Evolutionary conservation across 2,329 filamentous ascomycete genomes (phyloP).

Genomic region (Paecilomyces fulvus): DNA sequence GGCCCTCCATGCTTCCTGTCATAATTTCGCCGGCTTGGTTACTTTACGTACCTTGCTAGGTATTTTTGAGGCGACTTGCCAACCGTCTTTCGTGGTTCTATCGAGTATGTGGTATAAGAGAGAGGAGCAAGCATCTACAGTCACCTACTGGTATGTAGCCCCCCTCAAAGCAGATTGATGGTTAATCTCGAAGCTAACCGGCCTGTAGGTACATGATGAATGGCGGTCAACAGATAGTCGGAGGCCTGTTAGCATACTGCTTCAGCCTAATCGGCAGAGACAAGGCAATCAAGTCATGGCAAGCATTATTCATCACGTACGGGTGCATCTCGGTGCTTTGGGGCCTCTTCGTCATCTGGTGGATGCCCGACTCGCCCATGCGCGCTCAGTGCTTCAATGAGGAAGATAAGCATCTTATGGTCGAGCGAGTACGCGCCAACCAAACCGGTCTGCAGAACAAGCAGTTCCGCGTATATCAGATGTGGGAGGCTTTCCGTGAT

Average conservation of each 20-base stretch:
- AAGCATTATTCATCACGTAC: constrained; percentile 60
- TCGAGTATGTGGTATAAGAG: constrained; percentile 64
- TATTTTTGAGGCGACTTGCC: constrained; percentile 62
- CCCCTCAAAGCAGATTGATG: not conserved
- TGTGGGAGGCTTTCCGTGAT: constrained; percentile 52
- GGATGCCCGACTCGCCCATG: constrained; percentile 64
- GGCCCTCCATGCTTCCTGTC: constrained; percentile 53
- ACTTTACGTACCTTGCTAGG: constrained; percentile 58
- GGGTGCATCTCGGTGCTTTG: constrained; percentile 56
- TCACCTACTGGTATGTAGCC: constrained; percentile 55
- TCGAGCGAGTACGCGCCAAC: constrained; percentile 53
- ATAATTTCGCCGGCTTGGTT: constrained; percentile 52
- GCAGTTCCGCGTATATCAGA: constrained; percentile 45
- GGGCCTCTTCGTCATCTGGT: constrained; percentile 55
- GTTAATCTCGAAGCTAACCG: not conserved
- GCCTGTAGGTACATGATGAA: constrained; percentile 64
- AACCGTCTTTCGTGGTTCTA: constrained; percentile 60
- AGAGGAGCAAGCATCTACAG: constrained; percentile 57
- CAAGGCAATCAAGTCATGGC: constrained; percentile 54
- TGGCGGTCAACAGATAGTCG: constrained; percentile 62
- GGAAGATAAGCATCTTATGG: constrained; percentile 55
- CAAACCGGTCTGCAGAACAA: constrained; percentile 55
- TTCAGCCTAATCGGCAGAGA: constrained; percentile 44
- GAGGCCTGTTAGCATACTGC: constrained; percentile 57
- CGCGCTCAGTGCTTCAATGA: constrained; percentile 61